Evolutionary conservation across 169 alveolate genomes (phyloP), one percentile per base, ranked within the genome.

Genomic region (Cyclospora cayetanensis): DNA sequence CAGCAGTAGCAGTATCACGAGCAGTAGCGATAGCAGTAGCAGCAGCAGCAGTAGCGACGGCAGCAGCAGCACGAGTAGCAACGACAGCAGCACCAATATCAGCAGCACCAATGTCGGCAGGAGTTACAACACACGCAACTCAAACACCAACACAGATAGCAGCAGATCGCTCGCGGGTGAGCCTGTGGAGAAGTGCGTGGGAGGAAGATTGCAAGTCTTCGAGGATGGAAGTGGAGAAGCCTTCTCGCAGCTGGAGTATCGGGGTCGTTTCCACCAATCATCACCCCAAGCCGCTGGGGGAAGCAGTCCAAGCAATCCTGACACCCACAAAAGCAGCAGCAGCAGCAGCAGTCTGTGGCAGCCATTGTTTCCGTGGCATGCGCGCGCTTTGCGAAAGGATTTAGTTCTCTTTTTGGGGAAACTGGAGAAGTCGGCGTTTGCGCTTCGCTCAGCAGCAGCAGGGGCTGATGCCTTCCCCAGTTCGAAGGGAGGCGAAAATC

Each of bases 261-360:
- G 60, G 15, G n/a, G n/a, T n/a, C n/a, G n/a, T n/a, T n/a, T n/a
- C n/a, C 60, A 46, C 15, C 15, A 11, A 46, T 46, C 60, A 11
- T 15, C 60, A 11, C n/a, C 60, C 60, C n/a, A 46, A 46, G 60
- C 60, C 7, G 60, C 60, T 11, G 60, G n/a, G 15, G 60, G n/a
- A 46, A 15, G n/a, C 60, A n/a, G n/a, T n/a, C n/a, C n/a, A n/a
- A n/a, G n/a, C n/a, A n/a, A n/a, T n/a, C n/a, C n/a, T n/a, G n/a
- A n/a, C n/a, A n/a, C n/a, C n/a, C n/a, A n/a, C n/a, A n/a, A n/a
- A n/a, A 7, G 60, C 7, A 46, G 60, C 84, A 72, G 84, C 84
- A 60, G 72, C 72, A 76, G 86, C 86, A 76, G 66, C 86, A 76
- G 46, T 52, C 41, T 39, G 66, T 76, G 86, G 89, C 74, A 46